Evolutionary conservation across 352 stramenopile genomes (phyloP).

Genomic region (Phytophthora litchii): DNA sequence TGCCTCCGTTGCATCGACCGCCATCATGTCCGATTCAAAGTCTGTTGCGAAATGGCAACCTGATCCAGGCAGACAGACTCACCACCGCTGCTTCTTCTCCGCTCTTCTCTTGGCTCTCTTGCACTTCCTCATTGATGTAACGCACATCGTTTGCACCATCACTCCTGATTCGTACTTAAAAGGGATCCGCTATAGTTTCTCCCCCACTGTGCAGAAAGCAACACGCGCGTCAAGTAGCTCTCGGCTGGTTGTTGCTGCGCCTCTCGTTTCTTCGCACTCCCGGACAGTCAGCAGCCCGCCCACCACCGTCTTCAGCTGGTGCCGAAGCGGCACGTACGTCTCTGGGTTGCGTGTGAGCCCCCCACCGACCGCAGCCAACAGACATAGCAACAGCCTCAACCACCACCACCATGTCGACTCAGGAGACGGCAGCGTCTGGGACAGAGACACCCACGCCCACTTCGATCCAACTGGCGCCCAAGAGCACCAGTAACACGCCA

Average conservation of each 20-base stretch:
- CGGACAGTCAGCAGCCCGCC: background rate
- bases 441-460: conserved; percentile 1
- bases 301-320: conserved; percentile 1
- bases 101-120: background rate
- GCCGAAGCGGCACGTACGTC: conserved; percentile 3
- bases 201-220: background rate
- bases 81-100: background rate
- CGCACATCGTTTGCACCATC: conserved; percentile 19
- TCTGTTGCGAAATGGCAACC: background rate
- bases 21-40: conserved; percentile 2
- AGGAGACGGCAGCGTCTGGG: conserved; percentile 11
- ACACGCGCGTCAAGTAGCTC: conserved; percentile 15
- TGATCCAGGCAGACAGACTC: background rate
- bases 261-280: background rate
- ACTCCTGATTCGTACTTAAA: conserved; percentile 20
- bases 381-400: conserved; percentile 1
- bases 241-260: background rate
- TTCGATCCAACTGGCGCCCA: conserved; percentile 14
- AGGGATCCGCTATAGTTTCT: background rate
- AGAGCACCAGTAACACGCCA: conserved; percentile 14
- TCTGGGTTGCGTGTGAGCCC: background rate
- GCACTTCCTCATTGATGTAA: conserved; percentile 13
- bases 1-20: background rate
- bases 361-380: background rate
- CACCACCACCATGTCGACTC: conserved; percentile 17